Evolutionary conservation across 1,284 basidiomycete species (phyloP).

Genomic region (Bondarzewia mesenterica): DNA sequence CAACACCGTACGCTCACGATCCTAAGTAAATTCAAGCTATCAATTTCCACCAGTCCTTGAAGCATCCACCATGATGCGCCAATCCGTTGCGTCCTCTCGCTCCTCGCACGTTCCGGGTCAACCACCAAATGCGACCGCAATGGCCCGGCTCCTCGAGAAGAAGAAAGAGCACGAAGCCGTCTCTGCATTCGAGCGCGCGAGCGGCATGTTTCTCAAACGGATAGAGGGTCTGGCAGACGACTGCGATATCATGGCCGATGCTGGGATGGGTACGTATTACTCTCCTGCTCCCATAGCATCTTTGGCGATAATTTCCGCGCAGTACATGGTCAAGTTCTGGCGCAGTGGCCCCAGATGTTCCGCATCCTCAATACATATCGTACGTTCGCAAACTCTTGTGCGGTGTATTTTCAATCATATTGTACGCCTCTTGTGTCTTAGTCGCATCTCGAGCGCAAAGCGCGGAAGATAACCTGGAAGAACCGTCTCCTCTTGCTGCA

Average conservation of each 20-base stretch:
- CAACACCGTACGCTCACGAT: too few relatives aligned
- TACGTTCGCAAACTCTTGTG: conserved; percentile 24
- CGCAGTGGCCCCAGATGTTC: conserved; percentile 79
- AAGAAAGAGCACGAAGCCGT: conserved; percentile 75
- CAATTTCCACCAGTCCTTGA: background rate
- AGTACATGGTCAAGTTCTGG: conserved; percentile 71
- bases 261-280: conserved; percentile 48
- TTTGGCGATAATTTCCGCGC: conserved; percentile 1
- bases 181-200: conserved; percentile 60
- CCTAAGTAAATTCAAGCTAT: too few relatives aligned
- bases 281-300: background rate
- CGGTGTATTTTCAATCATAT: conserved; percentile 7
- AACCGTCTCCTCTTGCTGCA: conserved; percentile 12
- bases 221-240: conserved; percentile 63
- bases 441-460: conserved; percentile 34
- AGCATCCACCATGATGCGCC: conserved; percentile 35
- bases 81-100: conserved; percentile 44
- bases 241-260: conserved; percentile 67
- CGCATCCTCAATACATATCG: conserved; percentile 60
- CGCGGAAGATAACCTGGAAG: conserved; percentile 17
- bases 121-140: conserved; percentile 36
- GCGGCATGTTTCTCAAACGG: conserved; percentile 52
- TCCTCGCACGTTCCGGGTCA: conserved; percentile 37
- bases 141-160: conserved; percentile 58
- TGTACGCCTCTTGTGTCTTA: conserved; percentile 15